These are phyloP conservation scores for Purpureocillium lavendulum DNA, from an alignment of 2,329 filamentous ascomycete genomes.

Conservation along the genomic window DNA sequence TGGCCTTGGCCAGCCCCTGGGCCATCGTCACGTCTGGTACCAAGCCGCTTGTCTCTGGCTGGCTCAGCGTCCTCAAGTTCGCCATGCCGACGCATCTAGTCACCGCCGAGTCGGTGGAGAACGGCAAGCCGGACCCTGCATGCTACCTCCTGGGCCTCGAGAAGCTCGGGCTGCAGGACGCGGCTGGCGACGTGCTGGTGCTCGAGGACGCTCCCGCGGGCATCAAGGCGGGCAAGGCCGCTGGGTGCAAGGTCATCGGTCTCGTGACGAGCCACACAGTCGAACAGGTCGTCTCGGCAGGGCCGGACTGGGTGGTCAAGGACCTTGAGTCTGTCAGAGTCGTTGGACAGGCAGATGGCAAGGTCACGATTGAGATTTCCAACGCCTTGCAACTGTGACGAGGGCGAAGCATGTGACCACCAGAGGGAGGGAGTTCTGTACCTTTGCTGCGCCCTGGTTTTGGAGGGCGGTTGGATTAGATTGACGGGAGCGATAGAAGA, in stretches of 20 bases:
- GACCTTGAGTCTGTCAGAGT: constrained; percentile 70
- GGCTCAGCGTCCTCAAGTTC: constrained; percentile 60
- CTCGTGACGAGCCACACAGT: constrained; percentile 75
- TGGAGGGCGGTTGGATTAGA: too few relatives aligned
- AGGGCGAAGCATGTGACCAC: constrained; percentile 1
- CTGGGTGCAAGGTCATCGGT: constrained; percentile 78
- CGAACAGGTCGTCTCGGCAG: constrained; percentile 62
- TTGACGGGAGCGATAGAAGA: too few relatives aligned
- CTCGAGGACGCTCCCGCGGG: constrained; percentile 86
- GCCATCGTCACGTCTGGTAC: constrained; percentile 79
- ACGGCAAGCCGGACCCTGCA: constrained; percentile 69
- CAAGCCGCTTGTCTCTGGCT: constrained; percentile 58
- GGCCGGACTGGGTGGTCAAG: constrained; percentile 80
- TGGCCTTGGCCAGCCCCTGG: constrained; percentile 60
- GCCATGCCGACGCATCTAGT: constrained; percentile 59
- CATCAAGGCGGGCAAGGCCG: constrained; percentile 73
- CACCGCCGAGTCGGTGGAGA: constrained; percentile 65
- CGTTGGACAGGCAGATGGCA: constrained; percentile 45
- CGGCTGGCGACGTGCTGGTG: constrained; percentile 55
- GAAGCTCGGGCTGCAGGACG: constrained; percentile 44
- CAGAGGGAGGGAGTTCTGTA: not conserved
- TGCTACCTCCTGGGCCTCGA: constrained; percentile 64
- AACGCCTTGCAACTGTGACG: constrained; percentile 41
- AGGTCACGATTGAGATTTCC: constrained; percentile 58
- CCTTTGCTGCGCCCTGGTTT: too few relatives aligned